A percentile compares a stretch with the other conserved stretches of the same genome.
Evolutionary conservation across 305 asterid genomes (phyloP).

Genomic region (Solanum hybrid): DNA sequence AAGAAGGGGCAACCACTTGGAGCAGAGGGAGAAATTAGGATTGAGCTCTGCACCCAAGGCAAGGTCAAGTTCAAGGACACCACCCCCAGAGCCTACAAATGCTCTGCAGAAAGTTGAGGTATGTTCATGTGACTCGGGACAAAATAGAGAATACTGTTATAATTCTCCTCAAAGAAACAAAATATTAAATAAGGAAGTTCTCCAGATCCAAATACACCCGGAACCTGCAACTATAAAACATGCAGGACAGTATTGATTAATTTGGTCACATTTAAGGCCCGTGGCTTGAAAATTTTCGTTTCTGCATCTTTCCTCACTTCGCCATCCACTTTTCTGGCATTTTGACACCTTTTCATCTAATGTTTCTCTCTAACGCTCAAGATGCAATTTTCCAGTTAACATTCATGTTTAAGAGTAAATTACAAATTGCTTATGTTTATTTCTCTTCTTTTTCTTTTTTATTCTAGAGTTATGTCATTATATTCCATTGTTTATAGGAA

Average conservation of each 20-base stretch:
- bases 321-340: background rate
- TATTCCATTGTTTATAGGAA: background rate
- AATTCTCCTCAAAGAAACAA: background rate
- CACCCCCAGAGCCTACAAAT: slow-evolving; percentile 56
- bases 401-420: background rate
- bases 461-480: background rate
- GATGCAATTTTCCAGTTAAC: background rate
- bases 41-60: slow-evolving; percentile 54
- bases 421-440: background rate
- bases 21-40: slow-evolving; percentile 81
- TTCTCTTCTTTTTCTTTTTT: background rate
- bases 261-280: background rate
- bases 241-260: background rate
- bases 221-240: background rate
- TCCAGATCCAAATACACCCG: background rate
- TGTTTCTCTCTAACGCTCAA: background rate
- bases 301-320: background rate
- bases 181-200: background rate
- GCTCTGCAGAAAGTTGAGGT: slow-evolving; percentile 92
- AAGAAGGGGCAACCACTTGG: slow-evolving; percentile 71
- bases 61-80: slow-evolving; percentile 30
- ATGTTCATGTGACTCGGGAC: slow-evolving; percentile 6
- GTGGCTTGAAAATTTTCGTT: background rate
- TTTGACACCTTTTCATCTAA: background rate
- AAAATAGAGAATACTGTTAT: background rate